These are phyloP conservation scores for Eucalyptus pauciflora DNA, from an alignment of 345 rosid species.

Conservation along the genomic window DNA sequence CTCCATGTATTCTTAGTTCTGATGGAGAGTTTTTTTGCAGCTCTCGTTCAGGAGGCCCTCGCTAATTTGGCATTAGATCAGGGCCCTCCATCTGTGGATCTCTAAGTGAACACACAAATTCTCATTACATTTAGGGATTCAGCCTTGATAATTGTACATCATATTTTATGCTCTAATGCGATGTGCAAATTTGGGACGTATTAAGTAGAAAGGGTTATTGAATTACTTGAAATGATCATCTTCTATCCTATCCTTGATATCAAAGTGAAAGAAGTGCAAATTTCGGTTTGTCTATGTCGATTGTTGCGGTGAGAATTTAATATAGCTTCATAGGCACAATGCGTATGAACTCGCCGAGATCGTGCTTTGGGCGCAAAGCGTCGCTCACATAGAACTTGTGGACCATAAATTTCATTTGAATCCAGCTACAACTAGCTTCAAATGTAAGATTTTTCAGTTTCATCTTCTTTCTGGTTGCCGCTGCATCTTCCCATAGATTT, in stretches of 20 bases:
- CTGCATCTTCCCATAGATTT: background rate
- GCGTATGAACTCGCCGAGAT: background rate
- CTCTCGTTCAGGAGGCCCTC: background rate
- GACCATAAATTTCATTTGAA: background rate
- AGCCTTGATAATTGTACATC: background rate
- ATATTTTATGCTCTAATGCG: background rate
- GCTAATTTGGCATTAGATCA: background rate
- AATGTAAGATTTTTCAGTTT: background rate
- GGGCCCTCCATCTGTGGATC: background rate
- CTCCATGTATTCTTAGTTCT: background rate
- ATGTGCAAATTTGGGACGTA: background rate
- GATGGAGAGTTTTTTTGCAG: background rate
- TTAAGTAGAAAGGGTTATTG: background rate
- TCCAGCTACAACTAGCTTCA: background rate
- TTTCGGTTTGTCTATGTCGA: background rate
- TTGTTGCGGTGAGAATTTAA: background rate
- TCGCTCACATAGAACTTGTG: background rate
- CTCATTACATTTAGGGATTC: background rate
- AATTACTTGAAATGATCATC: background rate
- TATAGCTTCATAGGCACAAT: background rate
- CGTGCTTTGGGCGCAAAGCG: fast-evolving
- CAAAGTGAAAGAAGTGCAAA: background rate
- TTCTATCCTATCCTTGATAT: background rate
- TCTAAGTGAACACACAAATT: background rate
- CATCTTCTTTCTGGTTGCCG: background rate